A percentile compares a stretch with the other conserved stretches of the same genome.
phyloP scores from a whole-genome alignment of 176 grass and related monocot species.

The Avena insularis region DNA sequence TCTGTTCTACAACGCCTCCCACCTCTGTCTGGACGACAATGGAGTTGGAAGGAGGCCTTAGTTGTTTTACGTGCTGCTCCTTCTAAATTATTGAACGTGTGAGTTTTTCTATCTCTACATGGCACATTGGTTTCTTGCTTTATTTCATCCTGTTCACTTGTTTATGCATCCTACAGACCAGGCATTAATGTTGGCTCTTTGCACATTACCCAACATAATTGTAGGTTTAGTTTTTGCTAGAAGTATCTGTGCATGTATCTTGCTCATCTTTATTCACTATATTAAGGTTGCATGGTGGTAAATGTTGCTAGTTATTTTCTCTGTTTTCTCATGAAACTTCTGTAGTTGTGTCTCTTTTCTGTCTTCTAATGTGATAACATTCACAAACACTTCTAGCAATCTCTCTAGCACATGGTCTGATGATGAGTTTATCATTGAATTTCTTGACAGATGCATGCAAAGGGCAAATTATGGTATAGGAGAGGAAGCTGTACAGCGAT shows the following conservation, averaged over 20 bases:
- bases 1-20: slow-evolving; percentile 83
- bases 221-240: slow-evolving; percentile 12
- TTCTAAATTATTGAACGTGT: slow-evolving; percentile 96
- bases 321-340: slow-evolving; percentile 30
- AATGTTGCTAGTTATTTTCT: slow-evolving; percentile 29
- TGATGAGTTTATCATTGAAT: slow-evolving; percentile 38
- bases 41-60: slow-evolving; percentile 97
- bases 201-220: slow-evolving; percentile 15
- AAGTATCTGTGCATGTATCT: slow-evolving; percentile 16
- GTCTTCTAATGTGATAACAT: slow-evolving; percentile 8
- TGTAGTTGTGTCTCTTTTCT: neutral
- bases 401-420: slow-evolving; percentile 24
- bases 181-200: slow-evolving; percentile 9
- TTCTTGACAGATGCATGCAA: slow-evolving; percentile 86
- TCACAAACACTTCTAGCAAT: neutral
- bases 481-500: slow-evolving; percentile 87
- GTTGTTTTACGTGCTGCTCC: slow-evolving; percentile 89
- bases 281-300: slow-evolving; percentile 29
- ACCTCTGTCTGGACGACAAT: slow-evolving; percentile 71
- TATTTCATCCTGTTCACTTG: slow-evolving; percentile 23
- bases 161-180: slow-evolving; percentile 23
- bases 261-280: neutral
- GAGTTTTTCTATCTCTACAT: slow-evolving; percentile 51
- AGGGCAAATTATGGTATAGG: slow-evolving; percentile 94
- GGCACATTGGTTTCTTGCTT: slow-evolving; percentile 33